Evolutionary conservation across 2,329 filamentous ascomycete species (phyloP).

Genomic region (Exophiala sideris): DNA sequence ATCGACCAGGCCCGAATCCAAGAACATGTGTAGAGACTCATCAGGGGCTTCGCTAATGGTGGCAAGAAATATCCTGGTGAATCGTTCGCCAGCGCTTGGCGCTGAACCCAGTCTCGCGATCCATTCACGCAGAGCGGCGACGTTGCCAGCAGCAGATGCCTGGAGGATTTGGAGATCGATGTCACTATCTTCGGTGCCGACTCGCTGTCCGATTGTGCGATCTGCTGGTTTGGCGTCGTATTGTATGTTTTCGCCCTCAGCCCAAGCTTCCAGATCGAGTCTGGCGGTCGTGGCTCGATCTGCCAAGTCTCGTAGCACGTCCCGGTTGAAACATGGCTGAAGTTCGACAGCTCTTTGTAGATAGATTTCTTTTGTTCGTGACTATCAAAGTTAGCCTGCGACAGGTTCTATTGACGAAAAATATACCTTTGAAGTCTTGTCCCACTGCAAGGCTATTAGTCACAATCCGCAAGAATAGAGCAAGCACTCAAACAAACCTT

Average conservation of each 20-base stretch:
- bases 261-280: conserved; percentile 93
- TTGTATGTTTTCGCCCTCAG: conserved; percentile 88
- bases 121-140: conserved; percentile 74
- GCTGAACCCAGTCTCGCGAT: conserved; percentile 66
- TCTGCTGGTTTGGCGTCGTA: conserved; percentile 59
- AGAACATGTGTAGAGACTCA: conserved; percentile 69
- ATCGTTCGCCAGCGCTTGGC: conserved; percentile 65
- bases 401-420: conserved; percentile 8
- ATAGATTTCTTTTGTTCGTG: conserved; percentile 95
- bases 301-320: conserved; percentile 92
- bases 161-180: conserved; percentile 84
- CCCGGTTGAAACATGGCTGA: conserved; percentile 95
- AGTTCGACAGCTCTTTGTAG: conserved; percentile 94
- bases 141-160: conserved; percentile 77
- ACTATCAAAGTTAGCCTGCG: conserved; percentile 50
- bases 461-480: conserved; percentile 20
- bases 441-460: conserved; percentile 62
- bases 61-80: conserved; percentile 86
- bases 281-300: conserved; percentile 96
- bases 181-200: conserved; percentile 80
- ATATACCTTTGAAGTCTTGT: conserved; percentile 89
- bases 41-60: conserved; percentile 82
- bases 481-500: conserved; percentile 56
- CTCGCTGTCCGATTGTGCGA: conserved; percentile 37
- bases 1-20: conserved; percentile 79